Percentiles rank a stretch among this genome's conserved stretches.
These are phyloP conservation scores for Arxiozyma telluris DNA, from an alignment of 1,139 yeast species.

Conservation along the genomic window DNA sequence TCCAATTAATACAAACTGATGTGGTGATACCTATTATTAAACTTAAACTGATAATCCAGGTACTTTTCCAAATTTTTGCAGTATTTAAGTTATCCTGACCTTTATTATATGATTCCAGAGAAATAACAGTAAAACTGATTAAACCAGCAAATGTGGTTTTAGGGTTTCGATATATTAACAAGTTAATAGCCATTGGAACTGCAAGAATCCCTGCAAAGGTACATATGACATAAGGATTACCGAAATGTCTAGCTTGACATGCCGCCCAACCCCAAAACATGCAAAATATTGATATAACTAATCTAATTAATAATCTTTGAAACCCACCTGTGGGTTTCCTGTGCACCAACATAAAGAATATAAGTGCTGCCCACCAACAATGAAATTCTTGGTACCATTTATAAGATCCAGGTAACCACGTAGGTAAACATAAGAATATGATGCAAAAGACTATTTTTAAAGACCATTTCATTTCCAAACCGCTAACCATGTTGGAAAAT, in stretches of 20 bases:
- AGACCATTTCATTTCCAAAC: constrained; percentile 37
- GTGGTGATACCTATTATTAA: constrained; percentile 34
- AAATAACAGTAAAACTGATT: constrained; percentile 35
- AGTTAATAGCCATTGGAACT: constrained; percentile 32
- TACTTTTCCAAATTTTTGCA: constrained; percentile 29
- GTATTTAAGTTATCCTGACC: constrained; percentile 14
- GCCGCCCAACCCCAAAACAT: constrained; percentile 42
- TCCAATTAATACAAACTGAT: constrained; percentile 37
- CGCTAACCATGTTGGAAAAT: constrained; percentile 30
- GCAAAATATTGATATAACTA: constrained; percentile 34
- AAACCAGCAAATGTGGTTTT: constrained; percentile 38
- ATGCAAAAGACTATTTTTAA: constrained; percentile 34
- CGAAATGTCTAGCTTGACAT: constrained; percentile 33
- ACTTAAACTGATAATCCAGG: constrained; percentile 37
- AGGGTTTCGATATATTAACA: constrained; percentile 31
- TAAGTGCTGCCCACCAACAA: constrained; percentile 37
- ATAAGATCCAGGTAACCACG: constrained; percentile 35
- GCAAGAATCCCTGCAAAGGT: constrained; percentile 35
- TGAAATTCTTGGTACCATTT: constrained; percentile 37
- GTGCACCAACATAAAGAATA: constrained; percentile 35
- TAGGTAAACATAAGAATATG: constrained; percentile 36
- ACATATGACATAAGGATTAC: constrained; percentile 35
- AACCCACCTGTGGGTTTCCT: constrained; percentile 39
- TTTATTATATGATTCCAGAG: constrained; percentile 28
- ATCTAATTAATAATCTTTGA: constrained; percentile 32